Evolutionary conservation across 805 yeast genomes (phyloP), one percentile per base, ranked within the genome.

Genomic region (Candida boidinii): DNA sequence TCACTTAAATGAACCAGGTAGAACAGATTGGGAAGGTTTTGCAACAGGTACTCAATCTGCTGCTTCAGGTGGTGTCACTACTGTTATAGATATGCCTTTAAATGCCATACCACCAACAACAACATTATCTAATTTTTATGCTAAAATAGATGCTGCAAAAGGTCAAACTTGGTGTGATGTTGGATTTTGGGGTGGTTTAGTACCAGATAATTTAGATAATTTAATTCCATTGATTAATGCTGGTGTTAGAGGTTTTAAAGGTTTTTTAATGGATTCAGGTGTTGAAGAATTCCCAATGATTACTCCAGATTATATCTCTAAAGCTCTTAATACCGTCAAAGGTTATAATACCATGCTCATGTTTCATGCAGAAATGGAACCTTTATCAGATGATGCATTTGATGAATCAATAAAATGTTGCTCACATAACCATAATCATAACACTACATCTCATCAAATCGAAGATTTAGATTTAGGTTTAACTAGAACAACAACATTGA

Each of bases 11-110:
- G 97, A 90, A 49, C 96, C 97, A 0, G 97, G 97, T n/a, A 65
- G 96, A 45, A 88, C 96, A 1, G 95, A 87, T 41, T 88, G 97
- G 97, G 97, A 88, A 57, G 97, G 97, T 2, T 88, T 90, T 53
- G 95, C 78, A n/a, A 81, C 95, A 0, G 97, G 97, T 0, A 88
- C 97, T 0, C 79, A 79, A 51, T 83, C 95, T 2, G 96, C 96
- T 0, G 94, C 94, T 0, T 69, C 88, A 10, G 97, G 97, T 13
- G 97, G 97, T 37, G 96, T 88, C 30, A 88, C 97, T 17, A 87
- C 96, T 0, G 94, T 88, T 14, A 71, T 88, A 14, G 97, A 88
- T 54, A 88, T 88, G 97, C 97, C 97, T 0, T 62, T 88, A 51
- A 88, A 88, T 56, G 95, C 96, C 4, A 78, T 88, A 29, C 97